Evolutionary conservation across 2,329 filamentous ascomycete species (phyloP).

Genomic region (Epichloe uncinata): DNA sequence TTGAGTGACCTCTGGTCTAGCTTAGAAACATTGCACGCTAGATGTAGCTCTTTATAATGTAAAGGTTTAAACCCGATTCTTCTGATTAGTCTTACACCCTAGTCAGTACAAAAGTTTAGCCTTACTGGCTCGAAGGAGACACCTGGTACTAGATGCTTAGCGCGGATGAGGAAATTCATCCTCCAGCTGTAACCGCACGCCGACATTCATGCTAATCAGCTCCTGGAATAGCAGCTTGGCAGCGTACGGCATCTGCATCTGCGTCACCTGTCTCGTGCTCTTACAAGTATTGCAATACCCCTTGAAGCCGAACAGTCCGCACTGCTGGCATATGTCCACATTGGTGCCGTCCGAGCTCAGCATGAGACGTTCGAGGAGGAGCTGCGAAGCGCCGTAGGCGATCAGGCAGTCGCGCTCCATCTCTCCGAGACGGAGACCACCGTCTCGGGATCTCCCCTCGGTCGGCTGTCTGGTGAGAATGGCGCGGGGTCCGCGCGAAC

Average conservation of each 20-base stretch:
- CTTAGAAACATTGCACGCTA: no score
- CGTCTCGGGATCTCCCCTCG: slow-evolving; percentile 86
- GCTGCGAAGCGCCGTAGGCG: slow-evolving; percentile 86
- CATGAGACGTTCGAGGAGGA: slow-evolving; percentile 90
- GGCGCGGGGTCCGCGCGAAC: slow-evolving; percentile 76
- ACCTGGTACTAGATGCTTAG: background rate
- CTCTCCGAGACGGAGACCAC: slow-evolving; percentile 85
- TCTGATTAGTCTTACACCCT: no score
- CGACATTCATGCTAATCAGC: slow-evolving; percentile 97
- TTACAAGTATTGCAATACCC: slow-evolving; percentile 92
- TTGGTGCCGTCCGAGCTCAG: slow-evolving; percentile 79
- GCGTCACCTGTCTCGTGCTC: slow-evolving; percentile 68
- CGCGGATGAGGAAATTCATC: slow-evolving; percentile 75
- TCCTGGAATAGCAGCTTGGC: slow-evolving; percentile 95
- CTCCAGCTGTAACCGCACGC: slow-evolving; percentile 75
- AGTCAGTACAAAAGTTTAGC: no score
- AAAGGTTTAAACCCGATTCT: no score
- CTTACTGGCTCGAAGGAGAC: no score
- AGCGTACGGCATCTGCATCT: slow-evolving; percentile 95
- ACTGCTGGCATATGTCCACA: slow-evolving; percentile 87
- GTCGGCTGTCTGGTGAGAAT: slow-evolving; percentile 93
- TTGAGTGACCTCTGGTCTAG: no score
- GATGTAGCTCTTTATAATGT: no score
- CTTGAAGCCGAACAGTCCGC: slow-evolving; percentile 89
- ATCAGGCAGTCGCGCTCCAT: slow-evolving; percentile 99